Base-by-base conservation (phyloP, 352 stramenopile genomes). In the Globisporangium polare region DNA sequence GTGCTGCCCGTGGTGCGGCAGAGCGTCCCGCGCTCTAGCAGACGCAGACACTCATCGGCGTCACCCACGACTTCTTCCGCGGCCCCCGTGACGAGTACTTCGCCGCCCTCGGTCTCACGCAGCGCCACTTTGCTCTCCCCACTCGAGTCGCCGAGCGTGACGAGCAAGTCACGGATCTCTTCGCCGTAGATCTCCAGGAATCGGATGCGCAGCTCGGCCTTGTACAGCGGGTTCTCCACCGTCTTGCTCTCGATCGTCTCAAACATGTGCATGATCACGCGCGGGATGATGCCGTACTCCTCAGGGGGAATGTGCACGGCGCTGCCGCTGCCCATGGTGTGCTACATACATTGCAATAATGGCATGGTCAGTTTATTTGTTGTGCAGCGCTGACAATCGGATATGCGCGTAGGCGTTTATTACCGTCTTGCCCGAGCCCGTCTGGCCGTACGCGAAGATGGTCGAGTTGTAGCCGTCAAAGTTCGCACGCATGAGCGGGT, bases 121-220 rank as follows among this genome's bases (percentile, higher is more conserved):
- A 98, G 83, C 26, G 80, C 82, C 18, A 94, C 81, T 53, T 90
- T 94, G 82, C 60, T 83, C 41, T 80, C 72, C 0, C 72, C 71
- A 7, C 73, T 77, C 0, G 78, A 75, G 31, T 86, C 77, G 3
- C 71, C 74, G 18, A 94, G 72, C n/a, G 84, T 84, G 20, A 90
- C 86, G 22, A 97, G 78, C 55, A 97, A 69, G 58, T 97, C 92
- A 33, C 73, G 80, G 46, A 98, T 94, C 56, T 97, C 86, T 64
- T 97, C 92, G 61, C 86, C 79, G 63, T 98, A 97, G 53, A 98
- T 89, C 71, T 98, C 92, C 1, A 97, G 68, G 71, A 98, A 99
- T 20, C 82, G 77, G 47, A 94, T 77, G 39, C 77, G 75, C n/a
- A 96, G 65, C 37, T 89, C 67, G 24, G 77, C 74, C 27, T 75